phyloP scores from a whole-genome alignment of 2,329 filamentous ascomycete species.

The Neospermospora avenae region DNA sequence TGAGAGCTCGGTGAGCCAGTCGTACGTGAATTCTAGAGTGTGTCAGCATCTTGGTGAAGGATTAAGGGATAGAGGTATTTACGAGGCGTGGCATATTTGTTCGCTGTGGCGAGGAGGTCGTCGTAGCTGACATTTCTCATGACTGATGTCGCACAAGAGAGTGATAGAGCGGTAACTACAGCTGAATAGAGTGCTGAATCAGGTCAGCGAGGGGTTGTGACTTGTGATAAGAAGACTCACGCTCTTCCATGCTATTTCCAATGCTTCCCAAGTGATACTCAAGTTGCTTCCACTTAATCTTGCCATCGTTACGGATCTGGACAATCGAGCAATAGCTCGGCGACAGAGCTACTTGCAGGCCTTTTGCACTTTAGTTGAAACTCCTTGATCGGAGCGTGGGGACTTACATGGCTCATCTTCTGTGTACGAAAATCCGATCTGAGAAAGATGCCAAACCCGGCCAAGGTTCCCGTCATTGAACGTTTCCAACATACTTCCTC shows the following conservation, averaged over 20 bases:
- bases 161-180: conserved; percentile 58
- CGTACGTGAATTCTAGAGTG: conserved; percentile 52
- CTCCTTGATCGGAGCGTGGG: neutral
- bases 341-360: conserved; percentile 58
- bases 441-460: conserved; percentile 66
- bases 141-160: conserved; percentile 48
- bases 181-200: conserved; percentile 50
- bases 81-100: conserved; percentile 35
- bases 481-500: conserved; percentile 67
- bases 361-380: conserved; percentile 35
- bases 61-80: conserved; percentile 6
- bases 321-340: conserved; percentile 58
- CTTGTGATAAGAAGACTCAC: conserved; percentile 38
- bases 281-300: conserved; percentile 56
- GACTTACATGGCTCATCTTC: conserved; percentile 61
- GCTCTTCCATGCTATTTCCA: conserved; percentile 46
- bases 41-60: neutral
- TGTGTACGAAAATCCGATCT: conserved; percentile 73
- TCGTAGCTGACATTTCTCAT: conserved; percentile 55
- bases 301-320: conserved; percentile 56
- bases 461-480: conserved; percentile 61
- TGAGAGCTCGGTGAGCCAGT: conserved; percentile 65
- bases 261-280: conserved; percentile 49
- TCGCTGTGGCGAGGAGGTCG: conserved; percentile 66
- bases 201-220: conserved; percentile 19